phyloP scores from a whole-genome alignment of 768 basidiomycete species.

The Rhodotorula kratochvilovae region DNA sequence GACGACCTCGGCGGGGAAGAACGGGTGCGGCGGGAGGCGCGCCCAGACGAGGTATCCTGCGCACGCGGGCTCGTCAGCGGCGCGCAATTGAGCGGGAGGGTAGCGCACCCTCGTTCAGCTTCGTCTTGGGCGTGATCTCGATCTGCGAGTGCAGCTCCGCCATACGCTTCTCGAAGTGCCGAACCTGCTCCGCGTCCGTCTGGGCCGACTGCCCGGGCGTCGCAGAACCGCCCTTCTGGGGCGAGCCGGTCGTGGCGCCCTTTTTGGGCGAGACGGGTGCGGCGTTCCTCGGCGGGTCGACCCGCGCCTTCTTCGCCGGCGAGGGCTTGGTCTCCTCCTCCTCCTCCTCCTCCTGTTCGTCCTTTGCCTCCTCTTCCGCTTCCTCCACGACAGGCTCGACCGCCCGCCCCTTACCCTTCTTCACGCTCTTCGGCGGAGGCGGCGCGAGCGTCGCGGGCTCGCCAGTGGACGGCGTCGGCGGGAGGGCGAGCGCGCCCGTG shows the following conservation, averaged over 20 bases:
- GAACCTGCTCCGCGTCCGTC: neutral
- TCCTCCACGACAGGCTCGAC: constrained; percentile 68
- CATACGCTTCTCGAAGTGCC: constrained; percentile 1
- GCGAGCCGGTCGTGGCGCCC: neutral
- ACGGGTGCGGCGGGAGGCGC: neutral
- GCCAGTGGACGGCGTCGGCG: neutral
- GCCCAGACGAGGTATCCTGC: constrained; percentile 13
- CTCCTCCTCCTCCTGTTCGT: neutral
- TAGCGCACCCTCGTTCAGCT: constrained; percentile 1
- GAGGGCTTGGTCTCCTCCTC: neutral
- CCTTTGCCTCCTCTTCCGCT: constrained; percentile 43
- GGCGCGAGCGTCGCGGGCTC: constrained; percentile 52
- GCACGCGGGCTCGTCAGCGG: neutral
- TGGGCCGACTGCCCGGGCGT: neutral
- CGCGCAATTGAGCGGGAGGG: neutral
- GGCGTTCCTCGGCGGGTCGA: neutral
- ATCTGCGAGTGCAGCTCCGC: neutral
- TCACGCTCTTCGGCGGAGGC: constrained; percentile 47
- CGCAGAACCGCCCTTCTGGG: neutral
- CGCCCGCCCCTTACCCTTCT: constrained; percentile 65
- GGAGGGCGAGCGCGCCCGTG: neutral
- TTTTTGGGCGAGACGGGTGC: neutral
- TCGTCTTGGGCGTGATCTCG: neutral
- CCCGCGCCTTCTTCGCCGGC: neutral
- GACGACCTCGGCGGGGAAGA: constrained; percentile 16